Base-by-base conservation (phyloP, 1,139 yeast genomes). In the Candida neerlandica region DNA sequence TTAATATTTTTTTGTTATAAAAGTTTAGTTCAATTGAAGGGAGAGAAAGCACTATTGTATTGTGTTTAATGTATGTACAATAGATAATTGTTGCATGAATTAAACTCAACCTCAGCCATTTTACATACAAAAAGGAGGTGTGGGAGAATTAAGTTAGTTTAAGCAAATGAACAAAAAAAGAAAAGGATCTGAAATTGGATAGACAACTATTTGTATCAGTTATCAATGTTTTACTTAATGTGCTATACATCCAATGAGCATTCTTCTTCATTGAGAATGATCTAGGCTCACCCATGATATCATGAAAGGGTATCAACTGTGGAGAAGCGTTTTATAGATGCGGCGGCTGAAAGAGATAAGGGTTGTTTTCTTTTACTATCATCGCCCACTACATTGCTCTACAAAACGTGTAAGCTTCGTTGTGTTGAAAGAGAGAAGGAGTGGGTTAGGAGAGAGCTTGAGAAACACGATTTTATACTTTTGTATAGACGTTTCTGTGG, bases 1-100 rank as follows among this genome's bases (percentile, higher is more conserved):
- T 37, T 34, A n/a, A n/a, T 18, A 16, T 34, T 18, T 18, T 15
- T 16, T 34, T 16, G 7, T 5, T 10, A 29, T 23, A 23, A 6
- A 23, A 23, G 27, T 23, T 23, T 23, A 23, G 27, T 5, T 4
- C 27, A 23, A 23, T 23, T 23, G 27, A 7, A n/a, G 33, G 14
- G 33, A n/a, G 14, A 7, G 33, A 26, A 26, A 26, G 9, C 7
- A 6, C 27, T 29, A 29, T 29, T 5, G 5, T 7, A 15, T 16
- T 34, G 21, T 10, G n/a, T 23, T 37, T 19, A 21, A 26, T 27
- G 42, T 39, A 39, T 27, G 42, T 39, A 39, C 42, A 39, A 16
- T 15, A 6, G 29, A 27, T 16, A 39, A 39, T 39, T 26, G 29
- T 26, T 39, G 21, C 42, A 39, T 39, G 42, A 39, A 39, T 26